Evolutionary conservation across 768 basidiomycete genomes (phyloP).

Genomic region (Panellus pusillus): DNA sequence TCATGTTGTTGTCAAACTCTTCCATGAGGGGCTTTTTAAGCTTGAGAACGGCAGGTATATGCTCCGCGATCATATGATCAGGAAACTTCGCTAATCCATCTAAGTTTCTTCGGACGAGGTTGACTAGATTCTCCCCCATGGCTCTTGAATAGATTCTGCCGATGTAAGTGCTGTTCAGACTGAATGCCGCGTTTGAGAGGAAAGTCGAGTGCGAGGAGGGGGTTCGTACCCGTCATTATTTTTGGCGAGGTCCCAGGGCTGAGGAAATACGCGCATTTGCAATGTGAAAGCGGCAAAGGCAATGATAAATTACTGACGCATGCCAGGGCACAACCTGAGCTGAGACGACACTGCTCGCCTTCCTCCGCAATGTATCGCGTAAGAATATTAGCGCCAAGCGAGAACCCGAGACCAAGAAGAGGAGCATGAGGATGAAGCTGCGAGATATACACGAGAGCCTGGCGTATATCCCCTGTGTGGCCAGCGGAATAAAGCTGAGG

Average conservation of each 20-base stretch:
- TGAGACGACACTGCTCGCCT: slow-evolving; percentile 58
- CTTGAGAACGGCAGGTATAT: slow-evolving; percentile 42
- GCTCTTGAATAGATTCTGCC: slow-evolving; percentile 74
- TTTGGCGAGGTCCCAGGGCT: slow-evolving; percentile 56
- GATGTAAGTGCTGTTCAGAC: slow-evolving; percentile 55
- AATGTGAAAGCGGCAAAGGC: slow-evolving; percentile 20
- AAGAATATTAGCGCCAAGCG: slow-evolving; percentile 89
- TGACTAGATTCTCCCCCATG: slow-evolving; percentile 74
- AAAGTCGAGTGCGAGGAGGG: background rate
- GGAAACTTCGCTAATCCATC: slow-evolving; percentile 49
- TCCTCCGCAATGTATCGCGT: slow-evolving; percentile 90
- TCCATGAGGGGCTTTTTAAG: slow-evolving; percentile 55
- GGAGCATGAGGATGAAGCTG: slow-evolving; percentile 75
- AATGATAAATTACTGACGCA: slow-evolving; percentile 53
- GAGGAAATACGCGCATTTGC: slow-evolving; percentile 13
- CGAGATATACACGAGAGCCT: slow-evolving; percentile 75
- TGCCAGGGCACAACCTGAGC: slow-evolving; percentile 66
- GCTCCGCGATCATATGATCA: slow-evolving; percentile 50
- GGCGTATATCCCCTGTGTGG: slow-evolving; percentile 86
- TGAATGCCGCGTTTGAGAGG: slow-evolving; percentile 27
- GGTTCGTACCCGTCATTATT: slow-evolving; percentile 49
- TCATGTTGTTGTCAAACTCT: slow-evolving; percentile 63
- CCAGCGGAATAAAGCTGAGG: slow-evolving; percentile 86
- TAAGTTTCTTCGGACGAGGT: slow-evolving; percentile 53
- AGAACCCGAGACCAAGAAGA: slow-evolving; percentile 87